These are phyloP conservation scores for Mycena maculata DNA, from an alignment of 768 basidiomycete species.

Conservation along the genomic window DNA sequence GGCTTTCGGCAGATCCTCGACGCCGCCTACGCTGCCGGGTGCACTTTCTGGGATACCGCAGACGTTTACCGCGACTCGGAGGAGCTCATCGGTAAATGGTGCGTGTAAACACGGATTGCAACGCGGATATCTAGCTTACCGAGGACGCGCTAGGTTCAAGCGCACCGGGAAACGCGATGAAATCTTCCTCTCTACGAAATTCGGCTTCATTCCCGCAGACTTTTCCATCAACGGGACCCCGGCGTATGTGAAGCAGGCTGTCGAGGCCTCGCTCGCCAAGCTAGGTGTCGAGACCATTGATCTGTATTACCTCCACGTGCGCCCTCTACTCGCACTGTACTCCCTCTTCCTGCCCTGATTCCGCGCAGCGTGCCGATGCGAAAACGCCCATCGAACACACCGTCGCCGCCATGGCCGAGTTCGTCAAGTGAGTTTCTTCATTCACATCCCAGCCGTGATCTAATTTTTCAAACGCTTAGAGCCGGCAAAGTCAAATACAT, in stretches of 20 bases:
- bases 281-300: conserved; percentile 47
- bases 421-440: conserved; percentile 8
- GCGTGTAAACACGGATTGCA: background rate
- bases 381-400: conserved; percentile 34
- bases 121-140: background rate
- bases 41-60: conserved; percentile 61
- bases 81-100: conserved; percentile 59
- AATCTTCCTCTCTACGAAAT: conserved; percentile 64
- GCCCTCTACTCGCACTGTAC: too few relatives aligned
- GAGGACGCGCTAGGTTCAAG: background rate
- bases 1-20: conserved; percentile 58
- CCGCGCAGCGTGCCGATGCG: conserved; percentile 21
- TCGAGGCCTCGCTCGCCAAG: conserved; percentile 44
- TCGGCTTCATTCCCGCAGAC: conserved; percentile 43
- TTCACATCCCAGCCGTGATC: background rate
- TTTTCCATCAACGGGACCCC: conserved; percentile 42
- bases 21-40: conserved; percentile 52
- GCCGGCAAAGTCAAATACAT: conserved; percentile 50
- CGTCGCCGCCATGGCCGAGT: conserved; percentile 16
- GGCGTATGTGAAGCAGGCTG: conserved; percentile 41
- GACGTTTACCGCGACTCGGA: conserved; percentile 57
- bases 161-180: conserved; percentile 52
- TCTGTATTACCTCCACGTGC: conserved; percentile 46
- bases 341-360: background rate
- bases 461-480: conserved; percentile 19